Conservation (phyloP, 2,329 filamentous ascomycete species). For the Botrytis squamosa region DNA sequence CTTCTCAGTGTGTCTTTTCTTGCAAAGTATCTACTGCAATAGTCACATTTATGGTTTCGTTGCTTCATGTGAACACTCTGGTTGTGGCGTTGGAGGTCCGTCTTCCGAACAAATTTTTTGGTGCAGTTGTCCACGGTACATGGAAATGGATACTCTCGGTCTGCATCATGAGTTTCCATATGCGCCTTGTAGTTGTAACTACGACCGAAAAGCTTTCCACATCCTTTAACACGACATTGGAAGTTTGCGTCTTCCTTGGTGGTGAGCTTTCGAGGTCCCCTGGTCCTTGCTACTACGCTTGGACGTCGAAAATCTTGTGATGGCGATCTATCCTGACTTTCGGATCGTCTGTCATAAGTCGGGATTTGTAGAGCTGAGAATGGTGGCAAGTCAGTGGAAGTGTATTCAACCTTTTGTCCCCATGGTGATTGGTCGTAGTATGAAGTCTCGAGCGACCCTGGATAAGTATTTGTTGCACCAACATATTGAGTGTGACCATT, state of each 20-base stretch:
- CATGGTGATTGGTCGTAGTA: constrained; percentile 35
- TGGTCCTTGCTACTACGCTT: constrained; percentile 33
- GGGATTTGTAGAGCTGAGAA: constrained; percentile 34
- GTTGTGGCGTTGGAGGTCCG: constrained; percentile 66
- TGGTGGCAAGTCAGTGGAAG: constrained; percentile 33
- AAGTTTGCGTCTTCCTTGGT: constrained; percentile 70
- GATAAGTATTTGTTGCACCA: constrained; percentile 31
- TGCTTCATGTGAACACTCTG: constrained; percentile 72
- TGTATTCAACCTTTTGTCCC: constrained; percentile 35
- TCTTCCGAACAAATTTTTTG: constrained; percentile 78
- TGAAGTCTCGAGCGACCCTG: constrained; percentile 34
- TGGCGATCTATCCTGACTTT: constrained; percentile 30
- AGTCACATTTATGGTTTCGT: constrained; percentile 66
- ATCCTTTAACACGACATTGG: constrained; percentile 66
- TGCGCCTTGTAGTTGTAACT: constrained; percentile 87
- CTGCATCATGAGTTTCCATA: constrained; percentile 77
- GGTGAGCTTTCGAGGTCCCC: constrained; percentile 52
- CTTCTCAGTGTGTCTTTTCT: constrained; percentile 80
- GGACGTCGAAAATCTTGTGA: constrained; percentile 27
- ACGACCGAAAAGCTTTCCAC: constrained; percentile 76
- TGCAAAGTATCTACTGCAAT: constrained; percentile 70
- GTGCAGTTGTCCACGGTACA: constrained; percentile 65
- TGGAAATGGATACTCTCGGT: constrained; percentile 66
- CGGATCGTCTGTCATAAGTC: constrained; percentile 34
- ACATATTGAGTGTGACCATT: constrained; percentile 30